phyloP scores from a whole-genome alignment of 2,329 filamentous ascomycete genomes.

The Xylariaceae sp. region DNA sequence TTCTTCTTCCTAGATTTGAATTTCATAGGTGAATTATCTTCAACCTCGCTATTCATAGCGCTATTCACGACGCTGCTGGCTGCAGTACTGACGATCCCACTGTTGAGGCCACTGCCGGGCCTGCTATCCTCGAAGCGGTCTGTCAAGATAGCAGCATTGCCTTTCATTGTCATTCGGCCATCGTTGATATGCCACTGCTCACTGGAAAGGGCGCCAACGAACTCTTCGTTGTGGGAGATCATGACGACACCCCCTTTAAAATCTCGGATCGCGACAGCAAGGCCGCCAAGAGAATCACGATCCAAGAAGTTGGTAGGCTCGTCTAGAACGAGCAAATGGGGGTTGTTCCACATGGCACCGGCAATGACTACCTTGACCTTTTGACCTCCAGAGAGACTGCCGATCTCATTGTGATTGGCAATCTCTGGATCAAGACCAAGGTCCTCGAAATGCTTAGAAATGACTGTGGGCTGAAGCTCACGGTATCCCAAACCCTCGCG shows the following conservation, averaged over 20 bases:
- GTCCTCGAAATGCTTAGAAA: constrained; percentile 98
- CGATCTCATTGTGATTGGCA: constrained; percentile 98
- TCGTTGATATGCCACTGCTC: constrained; percentile 96
- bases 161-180: constrained; percentile 85
- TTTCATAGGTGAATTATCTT: constrained; percentile 81
- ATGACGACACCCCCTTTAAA: constrained; percentile 99
- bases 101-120: constrained; percentile 52
- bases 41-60: constrained; percentile 78
- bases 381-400: constrained; percentile 92
- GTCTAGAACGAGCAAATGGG: constrained; percentile 94
- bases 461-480: constrained; percentile 88
- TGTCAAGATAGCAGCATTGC: constrained; percentile 73
- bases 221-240: constrained; percentile 99
- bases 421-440: constrained; percentile 96
- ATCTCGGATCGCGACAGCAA: constrained; percentile 96
- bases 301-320: constrained; percentile 99
- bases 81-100: constrained; percentile 63
- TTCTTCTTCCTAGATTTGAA: constrained; percentile 94
- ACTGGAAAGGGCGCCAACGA: constrained; percentile 91
- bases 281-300: constrained; percentile 92
- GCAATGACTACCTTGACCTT: constrained; percentile 99
- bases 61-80: constrained; percentile 55
- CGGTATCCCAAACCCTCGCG: constrained; percentile 97
- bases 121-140: constrained; percentile 85
- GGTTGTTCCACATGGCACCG: constrained; percentile 98